Evolutionary conservation across 306 rosid genomes (phyloP).

Genomic region (Senna siamea): DNA sequence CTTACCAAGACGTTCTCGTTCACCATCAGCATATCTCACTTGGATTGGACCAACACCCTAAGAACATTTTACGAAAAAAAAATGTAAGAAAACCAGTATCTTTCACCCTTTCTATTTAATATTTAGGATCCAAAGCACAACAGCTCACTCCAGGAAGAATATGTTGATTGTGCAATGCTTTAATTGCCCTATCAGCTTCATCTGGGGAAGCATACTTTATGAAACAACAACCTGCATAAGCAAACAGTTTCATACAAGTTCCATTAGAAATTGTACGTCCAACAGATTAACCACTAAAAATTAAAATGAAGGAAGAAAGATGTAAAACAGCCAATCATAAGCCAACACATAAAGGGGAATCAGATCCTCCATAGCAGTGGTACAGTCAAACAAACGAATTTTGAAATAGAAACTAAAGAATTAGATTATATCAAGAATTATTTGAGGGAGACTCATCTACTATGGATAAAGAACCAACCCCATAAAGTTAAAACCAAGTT

Average conservation of each 20-base stretch:
- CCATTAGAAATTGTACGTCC: conserved; percentile 4
- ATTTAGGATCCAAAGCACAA: conserved; percentile 39
- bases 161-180: conserved; percentile 91
- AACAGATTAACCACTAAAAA: conserved; percentile 12
- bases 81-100: conserved; percentile 37
- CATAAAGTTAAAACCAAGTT: background rate
- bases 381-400: background rate
- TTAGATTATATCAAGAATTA: background rate
- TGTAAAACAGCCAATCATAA: background rate
- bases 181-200: conserved; percentile 95
- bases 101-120: conserved; percentile 10
- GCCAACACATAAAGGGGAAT: background rate
- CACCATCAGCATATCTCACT: conserved; percentile 99
- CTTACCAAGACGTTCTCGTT: conserved; percentile 97
- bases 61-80: conserved; percentile 23
- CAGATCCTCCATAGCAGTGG: background rate
- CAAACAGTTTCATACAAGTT: conserved; percentile 50
- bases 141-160: conserved; percentile 95
- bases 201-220: conserved; percentile 88
- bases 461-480: background rate
- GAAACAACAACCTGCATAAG: conserved; percentile 97
- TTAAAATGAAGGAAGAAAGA: background rate
- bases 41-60: conserved; percentile 95
- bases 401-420: background rate
- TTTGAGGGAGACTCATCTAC: background rate